These are phyloP conservation scores for Septoria linicola DNA, from an alignment of 2,329 filamentous ascomycete genomes.

Conservation along the genomic window DNA sequence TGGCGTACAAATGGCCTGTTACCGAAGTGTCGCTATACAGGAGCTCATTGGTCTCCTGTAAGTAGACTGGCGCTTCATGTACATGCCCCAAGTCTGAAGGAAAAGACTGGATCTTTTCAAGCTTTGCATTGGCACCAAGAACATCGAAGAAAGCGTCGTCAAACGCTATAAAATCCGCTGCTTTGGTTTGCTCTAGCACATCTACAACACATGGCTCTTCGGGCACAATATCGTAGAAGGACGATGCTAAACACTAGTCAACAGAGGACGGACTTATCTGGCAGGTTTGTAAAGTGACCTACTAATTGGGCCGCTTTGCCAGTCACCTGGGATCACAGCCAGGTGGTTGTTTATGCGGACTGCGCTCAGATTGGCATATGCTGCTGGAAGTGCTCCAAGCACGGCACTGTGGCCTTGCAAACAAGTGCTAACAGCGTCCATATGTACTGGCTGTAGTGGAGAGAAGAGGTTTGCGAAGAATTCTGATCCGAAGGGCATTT, in stretches of 20 bases:
- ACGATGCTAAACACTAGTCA: conserved; percentile 17
- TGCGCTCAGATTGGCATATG: conserved; percentile 19
- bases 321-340: conserved; percentile 26
- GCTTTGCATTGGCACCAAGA: conserved; percentile 29
- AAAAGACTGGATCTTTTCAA: conserved; percentile 30
- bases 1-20: conserved; percentile 26
- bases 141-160: conserved; percentile 31
- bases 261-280: background rate
- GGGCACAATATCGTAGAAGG: conserved; percentile 24
- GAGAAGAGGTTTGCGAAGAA: conserved; percentile 17
- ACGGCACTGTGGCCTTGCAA: conserved; percentile 13
- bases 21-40: conserved; percentile 31
- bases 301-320: conserved; percentile 23
- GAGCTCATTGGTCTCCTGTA: conserved; percentile 31
- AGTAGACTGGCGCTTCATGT: conserved; percentile 32
- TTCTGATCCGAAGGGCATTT: conserved; percentile 11
- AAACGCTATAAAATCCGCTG: conserved; percentile 30
- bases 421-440: conserved; percentile 18
- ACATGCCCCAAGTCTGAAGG: conserved; percentile 22
- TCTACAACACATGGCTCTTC: conserved; percentile 18
- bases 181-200: conserved; percentile 21
- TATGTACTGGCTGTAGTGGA: conserved; percentile 2
- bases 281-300: background rate
- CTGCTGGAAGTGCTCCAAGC: conserved; percentile 20
- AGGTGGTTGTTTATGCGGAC: conserved; percentile 25